Conservation (phyloP, 129 eudicot genomes). For the Lactuca sativa region DNA sequence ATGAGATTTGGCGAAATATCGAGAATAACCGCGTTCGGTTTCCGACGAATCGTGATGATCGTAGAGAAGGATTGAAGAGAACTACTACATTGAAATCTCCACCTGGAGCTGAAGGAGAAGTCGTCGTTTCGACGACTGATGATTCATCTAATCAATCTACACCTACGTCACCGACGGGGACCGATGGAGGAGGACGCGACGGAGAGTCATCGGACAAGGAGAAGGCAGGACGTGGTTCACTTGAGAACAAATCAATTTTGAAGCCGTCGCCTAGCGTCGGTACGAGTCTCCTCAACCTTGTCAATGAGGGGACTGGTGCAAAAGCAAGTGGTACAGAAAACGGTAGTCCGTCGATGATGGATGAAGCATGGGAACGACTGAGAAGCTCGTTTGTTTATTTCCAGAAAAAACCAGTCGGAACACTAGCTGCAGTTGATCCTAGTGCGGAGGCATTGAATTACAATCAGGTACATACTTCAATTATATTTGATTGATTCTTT, state of each 20-base stretch:
- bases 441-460: slow-evolving; percentile 42
- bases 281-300: slow-evolving; percentile 23
- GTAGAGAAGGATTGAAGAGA: slow-evolving; percentile 24
- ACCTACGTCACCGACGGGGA: slow-evolving; percentile 12
- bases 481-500: neutral
- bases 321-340: slow-evolving; percentile 24
- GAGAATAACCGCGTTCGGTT: slow-evolving; percentile 8
- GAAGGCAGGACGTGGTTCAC: slow-evolving; percentile 23
- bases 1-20: slow-evolving; percentile 27
- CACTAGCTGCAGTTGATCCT: slow-evolving; percentile 48
- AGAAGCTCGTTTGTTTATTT: slow-evolving; percentile 34
- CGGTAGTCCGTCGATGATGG: slow-evolving; percentile 40
- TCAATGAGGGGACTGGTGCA: slow-evolving; percentile 14
- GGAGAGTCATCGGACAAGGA: slow-evolving; percentile 20
- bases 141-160: slow-evolving; percentile 29
- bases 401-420: slow-evolving; percentile 42
- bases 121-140: slow-evolving; percentile 14
- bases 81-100: slow-evolving; percentile 10
- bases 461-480: slow-evolving; percentile 39
- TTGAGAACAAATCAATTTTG: slow-evolving; percentile 24
- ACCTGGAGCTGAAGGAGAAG: slow-evolving; percentile 19
- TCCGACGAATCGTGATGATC: slow-evolving; percentile 13
- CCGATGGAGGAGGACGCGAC: slow-evolving; percentile 15
- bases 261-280: slow-evolving; percentile 49
- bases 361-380: slow-evolving; percentile 53